These are phyloP conservation scores for Hypomyces perniciosus DNA, from an alignment of 2,329 filamentous ascomycete species.

Conservation along the genomic window DNA sequence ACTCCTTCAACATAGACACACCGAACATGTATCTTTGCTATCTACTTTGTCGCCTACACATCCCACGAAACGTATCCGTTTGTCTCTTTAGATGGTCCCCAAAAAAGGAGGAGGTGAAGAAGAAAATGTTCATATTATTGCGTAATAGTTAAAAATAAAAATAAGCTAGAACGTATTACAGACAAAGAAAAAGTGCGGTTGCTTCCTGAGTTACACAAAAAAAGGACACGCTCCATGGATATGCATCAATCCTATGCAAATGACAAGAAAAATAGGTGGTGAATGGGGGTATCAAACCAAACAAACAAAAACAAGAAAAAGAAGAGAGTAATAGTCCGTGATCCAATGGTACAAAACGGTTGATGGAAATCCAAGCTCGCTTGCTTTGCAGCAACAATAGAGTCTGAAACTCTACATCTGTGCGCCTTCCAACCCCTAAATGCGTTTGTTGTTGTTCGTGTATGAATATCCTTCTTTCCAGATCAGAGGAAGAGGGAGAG, in stretches of 20 bases:
- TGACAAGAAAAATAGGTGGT: constrained; percentile 6
- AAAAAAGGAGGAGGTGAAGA: neutral
- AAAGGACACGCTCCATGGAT: constrained; percentile 17
- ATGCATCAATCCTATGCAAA: constrained; percentile 16
- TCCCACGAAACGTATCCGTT: neutral
- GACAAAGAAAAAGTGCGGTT: neutral
- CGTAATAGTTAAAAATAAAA: constrained; percentile 9
- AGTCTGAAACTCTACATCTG: no score
- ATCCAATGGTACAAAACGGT: neutral
- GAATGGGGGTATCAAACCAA: constrained; percentile 9
- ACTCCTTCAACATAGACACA: no score
- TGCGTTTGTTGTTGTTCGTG: no score
- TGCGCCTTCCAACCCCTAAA: no score
- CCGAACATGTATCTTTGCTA: no score
- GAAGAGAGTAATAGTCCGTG: neutral
- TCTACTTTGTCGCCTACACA: neutral
- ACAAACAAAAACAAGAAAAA: constrained; percentile 4
- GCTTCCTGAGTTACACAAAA: neutral
- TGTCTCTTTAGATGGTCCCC: no score
- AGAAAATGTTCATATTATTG: neutral
- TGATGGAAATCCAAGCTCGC: no score
- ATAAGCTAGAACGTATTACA: constrained; percentile 12
- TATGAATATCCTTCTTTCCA: no score
- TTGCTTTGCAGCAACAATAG: no score
- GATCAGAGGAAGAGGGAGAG: no score